phyloP scores from a whole-genome alignment of 2,329 filamentous ascomycete species.

The Paecilomyces sp. region DNA sequence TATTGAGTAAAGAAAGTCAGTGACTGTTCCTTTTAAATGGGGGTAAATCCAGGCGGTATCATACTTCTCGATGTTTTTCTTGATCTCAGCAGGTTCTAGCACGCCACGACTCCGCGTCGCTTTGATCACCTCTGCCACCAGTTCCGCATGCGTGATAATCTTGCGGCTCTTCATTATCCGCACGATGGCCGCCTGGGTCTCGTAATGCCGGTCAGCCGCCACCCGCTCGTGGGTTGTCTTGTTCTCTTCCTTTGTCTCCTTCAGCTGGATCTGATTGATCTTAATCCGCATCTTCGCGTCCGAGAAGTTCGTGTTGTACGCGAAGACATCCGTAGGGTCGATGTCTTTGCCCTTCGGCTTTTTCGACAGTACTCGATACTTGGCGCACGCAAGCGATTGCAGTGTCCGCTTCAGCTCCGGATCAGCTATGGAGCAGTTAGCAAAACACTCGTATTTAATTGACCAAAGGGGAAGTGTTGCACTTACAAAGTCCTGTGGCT shows the following conservation, averaged over 20 bases:
- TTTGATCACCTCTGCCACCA: constrained; percentile 87
- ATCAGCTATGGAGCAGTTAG: constrained; percentile 46
- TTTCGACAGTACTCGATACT: constrained; percentile 76
- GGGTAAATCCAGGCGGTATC: neutral
- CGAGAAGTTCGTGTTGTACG: constrained; percentile 67
- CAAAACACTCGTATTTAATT: neutral
- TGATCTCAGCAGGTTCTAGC: constrained; percentile 80
- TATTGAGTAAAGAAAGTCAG: constrained; percentile 32
- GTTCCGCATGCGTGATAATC: constrained; percentile 73
- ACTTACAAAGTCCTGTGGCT: constrained; percentile 63
- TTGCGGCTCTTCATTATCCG: constrained; percentile 95
- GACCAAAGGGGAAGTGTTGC: neutral
- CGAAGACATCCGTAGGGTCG: constrained; percentile 70
- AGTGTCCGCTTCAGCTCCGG: constrained; percentile 80
- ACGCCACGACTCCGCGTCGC: constrained; percentile 81
- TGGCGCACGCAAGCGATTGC: constrained; percentile 90
- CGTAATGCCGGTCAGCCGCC: constrained; percentile 81
- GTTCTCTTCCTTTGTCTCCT: constrained; percentile 93
- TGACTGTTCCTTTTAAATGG: neutral
- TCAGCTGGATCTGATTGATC: constrained; percentile 97
- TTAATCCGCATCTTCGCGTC: constrained; percentile 87
- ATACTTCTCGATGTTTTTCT: constrained; percentile 91
- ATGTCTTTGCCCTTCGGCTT: constrained; percentile 80
- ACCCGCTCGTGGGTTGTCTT: constrained; percentile 88
- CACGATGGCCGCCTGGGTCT: constrained; percentile 95